Evolutionary conservation across 2,329 filamentous ascomycete species (phyloP), one percentile per base, ranked within the genome.

Genomic region (Aureobasidium mangrovei): DNA sequence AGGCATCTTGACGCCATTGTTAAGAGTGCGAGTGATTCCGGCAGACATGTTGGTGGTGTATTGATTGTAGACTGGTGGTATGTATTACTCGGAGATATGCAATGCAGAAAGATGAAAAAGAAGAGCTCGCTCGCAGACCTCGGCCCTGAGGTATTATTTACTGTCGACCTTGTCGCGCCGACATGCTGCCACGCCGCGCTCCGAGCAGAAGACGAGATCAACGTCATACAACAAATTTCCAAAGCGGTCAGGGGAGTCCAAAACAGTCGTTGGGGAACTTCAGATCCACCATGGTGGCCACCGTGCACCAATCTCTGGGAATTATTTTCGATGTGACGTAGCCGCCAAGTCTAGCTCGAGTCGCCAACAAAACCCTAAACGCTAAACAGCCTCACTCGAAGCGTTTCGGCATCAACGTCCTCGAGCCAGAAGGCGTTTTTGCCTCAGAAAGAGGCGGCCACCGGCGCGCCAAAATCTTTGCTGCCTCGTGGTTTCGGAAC

Each of bases 1-100:
- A 45, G 82, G 82, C 60, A 84, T 80, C 65, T 74, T 75, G 56
- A 84, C 77, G 61, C 77, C 78, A 64, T 79, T 81, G 72, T 69
- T 76, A 49, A 81, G 72, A 59, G 68, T 77, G 69, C 75, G 80
- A 43, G 71, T 73, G 64, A 71, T 70, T 60, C 70, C 77, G 64
- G 73, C 70, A 64, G 81, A 83, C 80, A 84, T 83, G 59, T 31
- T 70, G 61, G 53, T 56, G n/a, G 44, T 52, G 1, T 32, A 36
- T 24, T 29, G 8, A 28, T 43, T 9, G 32, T 47, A 18, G 18
- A 18, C 12, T 45, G 8, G 42, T 55, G 38, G 12, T 42, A 32
- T 49, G 33, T 35, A 28, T 42, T 48, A 27, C 4, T 33, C 46
- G 27, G 27, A 18, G 9, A 53, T 36, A 45, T 46, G 32, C 35